Evolutionary conservation across 2,329 filamentous ascomycete species (phyloP), one percentile per base, ranked within the genome.

Genomic region (Epichloe sp.): DNA sequence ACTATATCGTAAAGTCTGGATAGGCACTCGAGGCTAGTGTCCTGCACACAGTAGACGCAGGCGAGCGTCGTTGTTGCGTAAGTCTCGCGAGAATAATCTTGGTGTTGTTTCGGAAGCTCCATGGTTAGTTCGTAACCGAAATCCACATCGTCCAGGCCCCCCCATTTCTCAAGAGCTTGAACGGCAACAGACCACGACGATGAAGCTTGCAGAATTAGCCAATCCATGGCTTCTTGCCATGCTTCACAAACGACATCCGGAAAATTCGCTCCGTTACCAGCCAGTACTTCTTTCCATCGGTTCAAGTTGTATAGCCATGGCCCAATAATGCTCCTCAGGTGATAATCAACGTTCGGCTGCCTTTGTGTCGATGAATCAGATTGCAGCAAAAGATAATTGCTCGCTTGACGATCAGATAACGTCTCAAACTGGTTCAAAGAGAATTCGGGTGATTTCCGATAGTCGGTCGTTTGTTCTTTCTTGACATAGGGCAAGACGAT

Each of bases 101-200:
- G 77, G 44, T 79, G 72, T 3, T 78, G 71, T 46, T 86, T 80
- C 46, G 77, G 77, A 47, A 88, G 63, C 68, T 79, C 79, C 46
- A 73, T 65, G 2, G 70, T 71, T 7, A 75, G 74, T 56, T 75
- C 78, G 12, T 76, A 78, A 3, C 82, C 83, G 4, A 88, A 63
- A 56, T 89, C 83, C 45, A 84, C 74, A 60, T 90, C 86, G 6
- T 71, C 71, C 0, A 85, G 84, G 0, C 86, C 86, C 86, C 86
- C 58, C 86, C 86, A 91, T 56, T 85, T 77, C 54, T 82, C 76
- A 36, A 89, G 70, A 7, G 77, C 80, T 47, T 74, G 72, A 35
- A 82, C 71, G n/a, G 79, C 77, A n/a, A 81, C 69, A 26, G 65
- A 69, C 74, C 87, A 85, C 15, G 80, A 76, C 19, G 70, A 71